Evolutionary conservation across 2,329 filamentous ascomycete genomes (phyloP).

Genomic region (Ophiostoma sp.): DNA sequence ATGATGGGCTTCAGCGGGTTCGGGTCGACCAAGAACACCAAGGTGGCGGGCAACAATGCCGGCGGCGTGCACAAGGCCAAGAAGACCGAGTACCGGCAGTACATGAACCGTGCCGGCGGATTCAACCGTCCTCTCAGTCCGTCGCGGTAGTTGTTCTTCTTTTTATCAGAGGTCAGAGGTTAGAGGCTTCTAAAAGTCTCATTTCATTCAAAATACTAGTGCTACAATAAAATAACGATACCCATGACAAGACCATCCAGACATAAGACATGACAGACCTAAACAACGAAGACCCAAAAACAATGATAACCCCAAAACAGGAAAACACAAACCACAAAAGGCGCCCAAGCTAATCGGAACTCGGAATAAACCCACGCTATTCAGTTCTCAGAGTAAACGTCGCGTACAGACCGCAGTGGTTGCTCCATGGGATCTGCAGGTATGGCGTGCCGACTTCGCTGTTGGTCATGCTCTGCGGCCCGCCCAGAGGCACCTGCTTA

Average conservation of each 20-base stretch:
- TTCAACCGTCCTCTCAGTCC: constrained; percentile 75
- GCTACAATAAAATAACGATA: background rate
- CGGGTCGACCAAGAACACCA: constrained; percentile 79
- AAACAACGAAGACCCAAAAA: background rate
- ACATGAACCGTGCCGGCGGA: constrained; percentile 82
- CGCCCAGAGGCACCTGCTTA: constrained; percentile 25
- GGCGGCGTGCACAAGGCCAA: constrained; percentile 85
- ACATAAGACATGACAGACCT: background rate
- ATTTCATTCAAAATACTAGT: background rate
- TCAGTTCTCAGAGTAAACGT: constrained; percentile 16
- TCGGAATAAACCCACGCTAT: background rate
- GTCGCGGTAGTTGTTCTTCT: constrained; percentile 36
- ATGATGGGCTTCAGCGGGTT: constrained; percentile 91
- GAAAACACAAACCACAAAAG: background rate
- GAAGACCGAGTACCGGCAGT: constrained; percentile 91
- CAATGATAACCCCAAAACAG: background rate
- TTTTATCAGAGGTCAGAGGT: background rate
- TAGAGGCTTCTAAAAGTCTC: background rate
- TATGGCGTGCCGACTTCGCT: background rate
- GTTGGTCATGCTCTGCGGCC: background rate
- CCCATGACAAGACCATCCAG: background rate
- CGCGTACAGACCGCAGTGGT: constrained; percentile 26
- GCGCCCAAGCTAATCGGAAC: background rate
- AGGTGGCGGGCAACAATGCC: constrained; percentile 80
- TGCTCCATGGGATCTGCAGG: constrained; percentile 23